Conservation (phyloP, 2,329 filamentous ascomycete species). For the Macrophomina phaseolina region DNA sequence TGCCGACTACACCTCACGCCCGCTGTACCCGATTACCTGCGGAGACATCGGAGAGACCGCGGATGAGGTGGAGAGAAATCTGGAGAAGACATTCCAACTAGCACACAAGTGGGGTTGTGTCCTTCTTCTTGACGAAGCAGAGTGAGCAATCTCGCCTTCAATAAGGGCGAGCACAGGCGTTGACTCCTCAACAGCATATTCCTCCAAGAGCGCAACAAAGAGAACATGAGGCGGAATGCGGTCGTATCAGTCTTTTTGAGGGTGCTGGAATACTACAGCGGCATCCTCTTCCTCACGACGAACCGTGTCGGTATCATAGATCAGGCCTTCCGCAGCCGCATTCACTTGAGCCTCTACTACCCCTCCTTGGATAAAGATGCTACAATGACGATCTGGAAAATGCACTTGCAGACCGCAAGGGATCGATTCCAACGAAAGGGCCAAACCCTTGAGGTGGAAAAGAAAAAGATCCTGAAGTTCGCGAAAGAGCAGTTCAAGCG, state of each 20-base stretch:
- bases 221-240: conserved; percentile 57
- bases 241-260: conserved; percentile 37
- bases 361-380: conserved; percentile 1
- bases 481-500: background rate
- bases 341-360: conserved; percentile 41
- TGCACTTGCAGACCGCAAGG: background rate
- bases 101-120: conserved; percentile 28
- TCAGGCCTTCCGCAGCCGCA: conserved; percentile 39
- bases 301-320: conserved; percentile 41
- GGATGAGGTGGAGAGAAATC: conserved; percentile 25
- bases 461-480: background rate
- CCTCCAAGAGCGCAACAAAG: conserved; percentile 54
- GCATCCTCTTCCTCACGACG: conserved; percentile 43
- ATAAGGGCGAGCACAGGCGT: background rate
- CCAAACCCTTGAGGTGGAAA: background rate
- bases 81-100: conserved; percentile 29
- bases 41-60: conserved; percentile 30
- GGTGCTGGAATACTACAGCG: conserved; percentile 28
- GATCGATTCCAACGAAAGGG: background rate
- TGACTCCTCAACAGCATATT: conserved; percentile 45
- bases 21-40: conserved; percentile 20
- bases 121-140: conserved; percentile 24
- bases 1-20: conserved; percentile 7
- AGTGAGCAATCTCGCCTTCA: background rate
- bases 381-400: background rate